These are phyloP conservation scores for Atkinsonella hypoxylon DNA, from an alignment of 2,329 filamentous ascomycete species.

Conservation along the genomic window DNA sequence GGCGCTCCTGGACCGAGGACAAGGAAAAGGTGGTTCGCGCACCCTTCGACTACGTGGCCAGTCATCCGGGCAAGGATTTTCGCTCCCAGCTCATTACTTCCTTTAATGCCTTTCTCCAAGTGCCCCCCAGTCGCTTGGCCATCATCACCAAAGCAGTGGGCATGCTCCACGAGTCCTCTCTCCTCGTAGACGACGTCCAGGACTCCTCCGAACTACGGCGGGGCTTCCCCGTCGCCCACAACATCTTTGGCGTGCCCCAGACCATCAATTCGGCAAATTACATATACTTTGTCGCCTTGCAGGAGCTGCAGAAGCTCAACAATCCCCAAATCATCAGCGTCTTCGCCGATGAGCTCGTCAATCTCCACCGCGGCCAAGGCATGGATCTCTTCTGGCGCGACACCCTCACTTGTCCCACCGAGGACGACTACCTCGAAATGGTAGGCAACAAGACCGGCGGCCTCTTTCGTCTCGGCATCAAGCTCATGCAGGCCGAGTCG, in stretches of 20 bases:
- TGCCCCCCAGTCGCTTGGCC: slow-evolving; percentile 55
- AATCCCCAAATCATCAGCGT: slow-evolving; percentile 57
- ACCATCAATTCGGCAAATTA: slow-evolving; percentile 90
- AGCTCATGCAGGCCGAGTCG: slow-evolving; percentile 75
- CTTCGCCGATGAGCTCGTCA: slow-evolving; percentile 72
- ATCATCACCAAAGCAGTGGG: slow-evolving; percentile 70
- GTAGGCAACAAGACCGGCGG: slow-evolving; percentile 85
- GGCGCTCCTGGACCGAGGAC: slow-evolving; percentile 52
- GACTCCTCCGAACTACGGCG: slow-evolving; percentile 66
- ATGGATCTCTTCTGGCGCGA: slow-evolving; percentile 90
- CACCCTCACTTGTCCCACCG: slow-evolving; percentile 68
- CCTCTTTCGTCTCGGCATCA: slow-evolving; percentile 72
- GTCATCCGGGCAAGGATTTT: slow-evolving; percentile 76
- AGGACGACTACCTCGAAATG: slow-evolving; percentile 92
- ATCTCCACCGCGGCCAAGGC: slow-evolving; percentile 76
- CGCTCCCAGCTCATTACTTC: slow-evolving; percentile 66
- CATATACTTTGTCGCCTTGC: slow-evolving; percentile 70
- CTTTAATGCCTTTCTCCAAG: slow-evolving; percentile 71
- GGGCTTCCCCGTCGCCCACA: slow-evolving; percentile 71
- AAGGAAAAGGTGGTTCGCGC: slow-evolving; percentile 70
- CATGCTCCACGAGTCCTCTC: slow-evolving; percentile 76
- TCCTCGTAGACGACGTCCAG: slow-evolving; percentile 81
- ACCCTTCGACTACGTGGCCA: slow-evolving; percentile 70
- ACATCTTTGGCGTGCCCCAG: slow-evolving; percentile 74
- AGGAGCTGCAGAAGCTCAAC: slow-evolving; percentile 59